A percentile compares a stretch with the other conserved stretches of the same genome.
Evolutionary conservation across 2,329 filamentous ascomycete species (phyloP).

Genomic region (Cryphonectria carpinicola): DNA sequence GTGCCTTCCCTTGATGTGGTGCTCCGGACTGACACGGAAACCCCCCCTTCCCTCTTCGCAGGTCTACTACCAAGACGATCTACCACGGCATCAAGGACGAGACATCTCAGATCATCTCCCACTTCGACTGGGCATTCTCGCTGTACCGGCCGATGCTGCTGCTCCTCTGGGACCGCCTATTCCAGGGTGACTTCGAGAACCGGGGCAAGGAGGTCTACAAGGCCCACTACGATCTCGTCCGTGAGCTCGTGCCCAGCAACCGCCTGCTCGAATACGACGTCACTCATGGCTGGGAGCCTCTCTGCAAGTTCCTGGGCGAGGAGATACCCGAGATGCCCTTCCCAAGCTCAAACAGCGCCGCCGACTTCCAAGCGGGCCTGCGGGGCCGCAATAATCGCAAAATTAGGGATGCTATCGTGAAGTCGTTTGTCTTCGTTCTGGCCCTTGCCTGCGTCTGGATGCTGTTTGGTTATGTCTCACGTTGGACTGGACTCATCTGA

Average conservation of each 20-base stretch:
- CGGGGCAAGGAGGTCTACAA: slow-evolving; percentile 25
- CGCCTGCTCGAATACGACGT: slow-evolving; percentile 43
- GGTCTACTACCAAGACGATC: slow-evolving; percentile 25
- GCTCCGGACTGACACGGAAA: background rate
- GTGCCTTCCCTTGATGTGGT: background rate
- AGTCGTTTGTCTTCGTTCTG: slow-evolving; percentile 17
- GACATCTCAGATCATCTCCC: slow-evolving; percentile 24
- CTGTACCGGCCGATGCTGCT: slow-evolving; percentile 29
- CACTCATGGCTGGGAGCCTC: slow-evolving; percentile 46
- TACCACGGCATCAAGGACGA: slow-evolving; percentile 25
- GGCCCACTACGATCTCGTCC: slow-evolving; percentile 24
- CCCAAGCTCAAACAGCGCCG: slow-evolving; percentile 38
- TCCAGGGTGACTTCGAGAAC: slow-evolving; percentile 28
- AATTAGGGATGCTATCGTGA: slow-evolving; percentile 14
- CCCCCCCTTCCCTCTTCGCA: slow-evolving; percentile 19
- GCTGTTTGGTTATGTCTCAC: slow-evolving; percentile 24
- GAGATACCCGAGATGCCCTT: slow-evolving; percentile 40
- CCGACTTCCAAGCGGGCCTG: slow-evolving; percentile 19
- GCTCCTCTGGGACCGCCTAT: slow-evolving; percentile 26
- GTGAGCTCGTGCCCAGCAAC: slow-evolving; percentile 38
- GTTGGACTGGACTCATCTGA: slow-evolving; percentile 21
- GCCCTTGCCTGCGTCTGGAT: slow-evolving; percentile 26
- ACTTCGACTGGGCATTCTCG: slow-evolving; percentile 29
- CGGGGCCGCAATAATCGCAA: slow-evolving; percentile 25
- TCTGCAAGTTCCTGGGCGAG: slow-evolving; percentile 45